A percentile compares a stretch with the other conserved stretches of the same genome.
phyloP scores from a whole-genome alignment of 306 rosid species.

The Pterocarpus santalinus region DNA sequence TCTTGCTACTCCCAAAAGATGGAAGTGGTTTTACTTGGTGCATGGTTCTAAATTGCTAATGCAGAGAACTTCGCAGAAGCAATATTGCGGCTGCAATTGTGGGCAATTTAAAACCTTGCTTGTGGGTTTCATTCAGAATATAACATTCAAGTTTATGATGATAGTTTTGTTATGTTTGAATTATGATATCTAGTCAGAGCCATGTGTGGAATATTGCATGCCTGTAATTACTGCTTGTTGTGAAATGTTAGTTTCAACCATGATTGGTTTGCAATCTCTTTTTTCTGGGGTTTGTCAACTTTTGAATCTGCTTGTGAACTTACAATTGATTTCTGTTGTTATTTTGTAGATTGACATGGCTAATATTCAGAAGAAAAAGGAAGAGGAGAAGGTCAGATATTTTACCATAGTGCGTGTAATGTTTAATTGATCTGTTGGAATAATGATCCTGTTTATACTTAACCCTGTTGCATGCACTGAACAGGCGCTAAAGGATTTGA shows the following conservation, averaged over 20 bases:
- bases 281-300: background rate
- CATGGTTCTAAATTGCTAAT: background rate
- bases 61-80: background rate
- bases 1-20: background rate
- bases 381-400: conserved; percentile 84
- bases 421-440: background rate
- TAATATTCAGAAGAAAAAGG: conserved; percentile 92
- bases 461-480: conserved; percentile 22
- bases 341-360: conserved; percentile 79
- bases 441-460: conserved; percentile 9
- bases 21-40: background rate
- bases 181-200: background rate
- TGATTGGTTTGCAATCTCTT: background rate
- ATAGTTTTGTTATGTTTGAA: background rate
- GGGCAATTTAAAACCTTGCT: background rate
- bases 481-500: conserved; percentile 87
- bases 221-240: background rate
- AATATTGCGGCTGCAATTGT: no score
- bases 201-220: background rate
- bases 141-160: background rate
- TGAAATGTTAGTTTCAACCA: conserved; percentile 15
- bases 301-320: conserved; percentile 20
- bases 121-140: background rate
- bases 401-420: background rate
- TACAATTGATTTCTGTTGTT: conserved; percentile 11